Base-by-base conservation (phyloP, 179 eudicot species). In the Gypsophila paniculata region DNA sequence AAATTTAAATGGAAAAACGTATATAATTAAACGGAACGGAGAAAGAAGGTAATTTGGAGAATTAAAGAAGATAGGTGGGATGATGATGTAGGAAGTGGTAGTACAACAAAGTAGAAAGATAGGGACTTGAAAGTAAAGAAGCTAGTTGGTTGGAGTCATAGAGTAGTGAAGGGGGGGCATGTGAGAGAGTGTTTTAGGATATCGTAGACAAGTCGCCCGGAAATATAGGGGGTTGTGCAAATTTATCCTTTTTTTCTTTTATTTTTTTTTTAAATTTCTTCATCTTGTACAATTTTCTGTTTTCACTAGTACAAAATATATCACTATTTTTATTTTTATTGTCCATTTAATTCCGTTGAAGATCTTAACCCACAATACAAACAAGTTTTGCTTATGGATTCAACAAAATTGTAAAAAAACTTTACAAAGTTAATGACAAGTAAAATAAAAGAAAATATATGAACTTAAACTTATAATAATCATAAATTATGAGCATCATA, bases 171-270 rank as follows among this genome's bases (percentile, higher is more conserved):
- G 66, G 75, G 85, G 83, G 87, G 79, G 84, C 62, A 74, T 71
- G 81, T 63, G 77, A 68, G 76, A 60, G 75, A 77, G 78, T 6
- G 46, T 42, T 3, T 1, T 3, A 68, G 83, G 85, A 82, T 86
- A 82, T 75, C 77, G 69, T 87, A 79, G 89, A 86, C 91, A 85
- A 75, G 79, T 76, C 95, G 79, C 91, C 97, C 97, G 97, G 83
- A 89, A 89, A 87, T 88, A 79, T 79, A 86, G 96, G 96, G 93
- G 78, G 90, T 69, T 82, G 81, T 83, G 85, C 85, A 74, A 60
- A 66, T 25, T 64, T 79, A 53, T 61, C 72, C 6, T 11, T 18
- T 22, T 22, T 57, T 12, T 26, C 15, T 18, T 5, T n/a, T 69
- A 72, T 80, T 44, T 59, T 80, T 72, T 59, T 55, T 72, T 77